Evolutionary conservation across 176 grass and related monocot genomes (phyloP).

Genomic region (Phoenix roebelenii): DNA sequence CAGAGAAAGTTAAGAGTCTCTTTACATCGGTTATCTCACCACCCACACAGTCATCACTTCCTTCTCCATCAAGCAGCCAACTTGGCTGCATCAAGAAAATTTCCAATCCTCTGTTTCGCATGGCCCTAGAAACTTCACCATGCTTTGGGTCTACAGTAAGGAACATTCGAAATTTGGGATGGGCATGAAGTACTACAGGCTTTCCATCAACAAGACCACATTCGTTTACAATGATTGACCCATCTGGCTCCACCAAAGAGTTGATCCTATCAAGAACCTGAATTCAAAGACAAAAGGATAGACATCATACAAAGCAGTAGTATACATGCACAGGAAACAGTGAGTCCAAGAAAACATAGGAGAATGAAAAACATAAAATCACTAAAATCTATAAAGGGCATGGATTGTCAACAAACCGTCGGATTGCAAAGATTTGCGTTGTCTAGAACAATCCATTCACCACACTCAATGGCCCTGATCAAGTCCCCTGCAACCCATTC

Average conservation of each 20-base stretch:
- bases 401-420: constrained; percentile 41
- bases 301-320: background rate
- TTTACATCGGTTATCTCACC: constrained; percentile 40
- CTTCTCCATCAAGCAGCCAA: constrained; percentile 16
- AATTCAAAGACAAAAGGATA: constrained; percentile 21
- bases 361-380: constrained; percentile 2
- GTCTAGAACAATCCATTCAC: constrained; percentile 90
- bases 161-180: constrained; percentile 87
- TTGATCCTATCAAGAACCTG: constrained; percentile 97
- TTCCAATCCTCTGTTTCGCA: constrained; percentile 87
- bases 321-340: background rate
- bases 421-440: constrained; percentile 99
- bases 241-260: constrained; percentile 87
- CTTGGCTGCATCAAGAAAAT: constrained; percentile 61
- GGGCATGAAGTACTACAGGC: constrained; percentile 54
- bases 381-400: constrained; percentile 2
- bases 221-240: constrained; percentile 78
- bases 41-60: constrained; percentile 13
- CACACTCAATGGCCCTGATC: constrained; percentile 67
- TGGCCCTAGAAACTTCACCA: constrained; percentile 94
- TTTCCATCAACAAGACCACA: constrained; percentile 87
- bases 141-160: constrained; percentile 73
- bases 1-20: constrained; percentile 62
- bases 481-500: constrained; percentile 80
- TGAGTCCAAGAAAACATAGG: constrained; percentile 10